Percentiles rank a stretch among this genome's conserved stretches.
phyloP scores from a whole-genome alignment of 805 yeast genomes.

The Saccharomyces eubayanus region DNA sequence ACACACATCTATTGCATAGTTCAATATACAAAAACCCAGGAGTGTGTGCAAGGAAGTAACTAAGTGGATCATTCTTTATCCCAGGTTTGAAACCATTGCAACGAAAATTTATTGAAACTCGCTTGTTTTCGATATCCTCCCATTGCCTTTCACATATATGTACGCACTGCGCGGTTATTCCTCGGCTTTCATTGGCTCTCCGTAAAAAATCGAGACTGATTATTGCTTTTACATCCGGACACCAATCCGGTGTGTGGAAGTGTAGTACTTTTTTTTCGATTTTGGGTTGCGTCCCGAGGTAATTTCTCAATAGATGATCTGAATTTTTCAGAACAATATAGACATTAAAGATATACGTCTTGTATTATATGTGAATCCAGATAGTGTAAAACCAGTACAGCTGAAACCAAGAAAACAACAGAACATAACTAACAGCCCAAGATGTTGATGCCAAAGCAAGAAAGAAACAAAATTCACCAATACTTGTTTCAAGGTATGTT shows the following conservation, averaged over 20 bases:
- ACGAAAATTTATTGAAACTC: background rate
- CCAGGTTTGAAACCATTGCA: too few relatives aligned
- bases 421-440: slow-evolving; percentile 30
- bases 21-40: too few relatives aligned
- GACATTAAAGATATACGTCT: background rate
- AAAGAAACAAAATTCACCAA: slow-evolving; percentile 98
- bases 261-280: background rate
- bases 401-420: background rate
- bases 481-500: slow-evolving; percentile 96
- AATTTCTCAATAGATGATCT: background rate
- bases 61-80: too few relatives aligned
- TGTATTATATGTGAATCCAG: background rate
- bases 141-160: background rate
- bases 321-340: background rate
- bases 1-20: too few relatives aligned
- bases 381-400: background rate
- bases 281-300: background rate
- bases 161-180: background rate
- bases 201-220: background rate
- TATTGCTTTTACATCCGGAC: background rate
- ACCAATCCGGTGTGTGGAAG: background rate
- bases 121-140: background rate
- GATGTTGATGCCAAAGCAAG: slow-evolving; percentile 99
- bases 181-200: background rate
- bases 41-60: too few relatives aligned